Evolutionary conservation across 306 rosid genomes (phyloP).

Genomic region (Cicer arietinum): DNA sequence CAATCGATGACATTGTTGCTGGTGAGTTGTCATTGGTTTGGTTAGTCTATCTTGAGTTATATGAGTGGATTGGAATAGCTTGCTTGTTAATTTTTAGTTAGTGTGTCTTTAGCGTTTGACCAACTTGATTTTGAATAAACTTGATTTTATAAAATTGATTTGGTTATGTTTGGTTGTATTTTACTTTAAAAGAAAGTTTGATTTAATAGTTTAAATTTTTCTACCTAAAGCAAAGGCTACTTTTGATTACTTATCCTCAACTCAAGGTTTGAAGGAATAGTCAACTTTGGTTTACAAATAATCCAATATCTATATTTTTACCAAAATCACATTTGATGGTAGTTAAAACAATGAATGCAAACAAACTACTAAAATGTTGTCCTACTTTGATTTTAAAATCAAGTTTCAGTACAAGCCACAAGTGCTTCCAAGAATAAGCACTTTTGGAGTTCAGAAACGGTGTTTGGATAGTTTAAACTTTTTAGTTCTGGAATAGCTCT

Average conservation of each 20-base stretch:
- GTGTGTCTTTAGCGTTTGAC: background rate
- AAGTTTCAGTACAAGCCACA: background rate
- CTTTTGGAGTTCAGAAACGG: background rate
- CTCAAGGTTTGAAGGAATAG: background rate
- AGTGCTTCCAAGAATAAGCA: background rate
- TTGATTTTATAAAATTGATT: background rate
- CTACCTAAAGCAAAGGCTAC: background rate
- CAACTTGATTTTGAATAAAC: background rate
- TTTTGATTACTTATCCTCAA: background rate
- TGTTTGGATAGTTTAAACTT: background rate
- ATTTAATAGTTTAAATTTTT: background rate
- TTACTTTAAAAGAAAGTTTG: background rate
- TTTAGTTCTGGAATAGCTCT: background rate
- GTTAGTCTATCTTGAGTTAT: slow-evolving; percentile 25
- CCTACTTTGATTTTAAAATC: background rate
- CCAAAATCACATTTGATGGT: background rate
- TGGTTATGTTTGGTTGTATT: background rate
- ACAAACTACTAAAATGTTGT: background rate
- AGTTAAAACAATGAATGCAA: background rate
- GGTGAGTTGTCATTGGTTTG: background rate
- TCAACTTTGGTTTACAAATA: background rate
- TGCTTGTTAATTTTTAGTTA: background rate
- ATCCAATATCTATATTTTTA: background rate
- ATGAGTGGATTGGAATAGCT: background rate
- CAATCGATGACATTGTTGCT: slow-evolving; percentile 26